Evolutionary conservation across 345 rosid species (phyloP).

Genomic region (Geranium brycei): DNA sequence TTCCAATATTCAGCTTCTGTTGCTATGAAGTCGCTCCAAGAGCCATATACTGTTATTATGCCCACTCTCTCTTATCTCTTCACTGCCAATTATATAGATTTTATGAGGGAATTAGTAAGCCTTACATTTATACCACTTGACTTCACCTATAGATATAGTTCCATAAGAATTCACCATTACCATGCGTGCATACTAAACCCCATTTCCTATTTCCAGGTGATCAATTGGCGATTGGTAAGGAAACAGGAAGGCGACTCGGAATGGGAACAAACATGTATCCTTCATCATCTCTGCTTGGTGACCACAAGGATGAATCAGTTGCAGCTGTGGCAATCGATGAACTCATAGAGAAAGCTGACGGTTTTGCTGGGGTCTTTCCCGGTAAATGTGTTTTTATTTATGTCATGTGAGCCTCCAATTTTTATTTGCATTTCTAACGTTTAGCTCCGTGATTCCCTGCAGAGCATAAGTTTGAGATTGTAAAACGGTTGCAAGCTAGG

Average conservation of each 20-base stretch:
- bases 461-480: constrained; percentile 88
- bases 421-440: neutral
- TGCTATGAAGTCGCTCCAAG: no score
- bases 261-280: constrained; percentile 98
- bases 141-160: neutral
- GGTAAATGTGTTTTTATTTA: constrained; percentile 23
- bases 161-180: neutral
- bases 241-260: constrained; percentile 92
- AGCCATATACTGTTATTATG: no score
- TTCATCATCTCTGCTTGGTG: constrained; percentile 72
- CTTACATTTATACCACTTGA: neutral
- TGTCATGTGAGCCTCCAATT: neutral
- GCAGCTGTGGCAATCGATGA: constrained; percentile 50
- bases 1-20: no score
- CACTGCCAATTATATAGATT: no score
- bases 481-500: constrained; percentile 56
- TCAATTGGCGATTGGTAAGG: constrained; percentile 87
- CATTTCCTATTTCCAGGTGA: constrained; percentile 37
- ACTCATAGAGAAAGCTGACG: constrained; percentile 81
- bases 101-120: no score
- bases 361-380: constrained; percentile 89
- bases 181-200: neutral
- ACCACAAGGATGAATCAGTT: constrained; percentile 35
- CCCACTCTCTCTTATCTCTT: no score
- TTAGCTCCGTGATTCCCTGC: constrained; percentile 10